phyloP scores from a whole-genome alignment of 768 basidiomycete species.

The Lepiota brunneoincarnata region DNA sequence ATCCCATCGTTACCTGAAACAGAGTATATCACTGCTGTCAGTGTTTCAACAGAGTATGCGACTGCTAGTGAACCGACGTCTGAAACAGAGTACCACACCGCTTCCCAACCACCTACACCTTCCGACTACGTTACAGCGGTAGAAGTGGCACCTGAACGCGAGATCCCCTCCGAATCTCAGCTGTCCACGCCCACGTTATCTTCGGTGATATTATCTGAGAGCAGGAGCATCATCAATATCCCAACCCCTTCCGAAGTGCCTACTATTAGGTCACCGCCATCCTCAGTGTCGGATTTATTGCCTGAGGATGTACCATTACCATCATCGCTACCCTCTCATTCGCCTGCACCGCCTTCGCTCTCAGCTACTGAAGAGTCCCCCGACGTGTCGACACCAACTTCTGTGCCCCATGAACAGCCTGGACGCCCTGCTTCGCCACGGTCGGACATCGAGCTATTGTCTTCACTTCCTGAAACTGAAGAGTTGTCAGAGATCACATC shows the following conservation, averaged over 20 bases:
- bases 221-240: slow-evolving; percentile 18
- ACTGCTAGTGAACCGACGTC: slow-evolving; percentile 32
- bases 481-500: slow-evolving; percentile 1
- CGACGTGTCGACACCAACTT: slow-evolving; percentile 31
- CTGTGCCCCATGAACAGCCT: slow-evolving; percentile 16
- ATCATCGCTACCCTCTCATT: slow-evolving; percentile 15
- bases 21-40: slow-evolving; percentile 45
- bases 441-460: slow-evolving; percentile 9
- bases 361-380: slow-evolving; percentile 36
- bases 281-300: slow-evolving; percentile 22
- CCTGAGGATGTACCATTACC: slow-evolving; percentile 27
- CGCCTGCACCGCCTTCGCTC: slow-evolving; percentile 18
- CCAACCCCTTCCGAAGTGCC: slow-evolving; percentile 25
- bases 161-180: not conserved
- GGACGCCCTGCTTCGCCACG: not conserved
- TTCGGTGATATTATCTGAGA: slow-evolving; percentile 4
- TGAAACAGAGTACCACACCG: slow-evolving; percentile 48
- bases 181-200: slow-evolving; percentile 7
- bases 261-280: slow-evolving; percentile 28
- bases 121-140: not conserved
- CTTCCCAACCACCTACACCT: slow-evolving; percentile 23
- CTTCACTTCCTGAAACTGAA: slow-evolving; percentile 11
- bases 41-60: slow-evolving; percentile 25
- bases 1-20: slow-evolving; percentile 26
- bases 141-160: not conserved